These are phyloP conservation scores for Torulaspora microellipsoides DNA, from an alignment of 805 yeast species.

Conservation along the genomic window DNA sequence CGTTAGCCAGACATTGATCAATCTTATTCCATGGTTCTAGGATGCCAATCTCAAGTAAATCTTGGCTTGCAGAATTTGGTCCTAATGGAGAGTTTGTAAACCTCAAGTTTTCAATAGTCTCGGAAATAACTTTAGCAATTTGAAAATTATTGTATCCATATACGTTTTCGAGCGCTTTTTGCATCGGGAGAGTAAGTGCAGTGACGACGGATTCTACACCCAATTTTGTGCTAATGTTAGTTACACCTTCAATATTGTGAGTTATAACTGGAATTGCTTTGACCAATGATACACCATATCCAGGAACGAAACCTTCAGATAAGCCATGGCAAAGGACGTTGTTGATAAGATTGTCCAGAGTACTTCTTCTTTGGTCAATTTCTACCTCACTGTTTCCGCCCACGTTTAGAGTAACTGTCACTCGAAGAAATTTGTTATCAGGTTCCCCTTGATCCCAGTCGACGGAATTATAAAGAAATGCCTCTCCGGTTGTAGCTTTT, in stretches of 20 bases:
- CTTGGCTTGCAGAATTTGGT: conserved; percentile 2
- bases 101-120: conserved; percentile 12
- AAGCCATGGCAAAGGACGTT: conserved; percentile 26
- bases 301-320: conserved; percentile 27
- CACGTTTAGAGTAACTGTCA: conserved; percentile 29
- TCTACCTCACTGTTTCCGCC: conserved; percentile 32
- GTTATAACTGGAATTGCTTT: conserved; percentile 16
- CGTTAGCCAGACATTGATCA: conserved; percentile 18
- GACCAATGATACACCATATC: conserved; percentile 23
- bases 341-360: conserved; percentile 28
- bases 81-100: conserved; percentile 14
- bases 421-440: conserved; percentile 16
- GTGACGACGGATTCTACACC: conserved; percentile 16
- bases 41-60: conserved; percentile 16
- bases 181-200: conserved; percentile 18
- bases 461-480: conserved; percentile 26
- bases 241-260: neutral
- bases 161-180: conserved; percentile 17
- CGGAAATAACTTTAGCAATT: conserved; percentile 11
- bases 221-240: conserved; percentile 5
- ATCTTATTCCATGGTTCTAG: conserved; percentile 29
- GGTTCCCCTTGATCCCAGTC: conserved; percentile 9
- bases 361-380: conserved; percentile 27
- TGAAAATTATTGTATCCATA: conserved; percentile 16
- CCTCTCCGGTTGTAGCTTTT: conserved; percentile 32